A percentile compares a stretch with the other conserved stretches of the same genome.
Conservation (phyloP, 1,284 basidiomycete species). For the Leccinum solheimii region DNA sequence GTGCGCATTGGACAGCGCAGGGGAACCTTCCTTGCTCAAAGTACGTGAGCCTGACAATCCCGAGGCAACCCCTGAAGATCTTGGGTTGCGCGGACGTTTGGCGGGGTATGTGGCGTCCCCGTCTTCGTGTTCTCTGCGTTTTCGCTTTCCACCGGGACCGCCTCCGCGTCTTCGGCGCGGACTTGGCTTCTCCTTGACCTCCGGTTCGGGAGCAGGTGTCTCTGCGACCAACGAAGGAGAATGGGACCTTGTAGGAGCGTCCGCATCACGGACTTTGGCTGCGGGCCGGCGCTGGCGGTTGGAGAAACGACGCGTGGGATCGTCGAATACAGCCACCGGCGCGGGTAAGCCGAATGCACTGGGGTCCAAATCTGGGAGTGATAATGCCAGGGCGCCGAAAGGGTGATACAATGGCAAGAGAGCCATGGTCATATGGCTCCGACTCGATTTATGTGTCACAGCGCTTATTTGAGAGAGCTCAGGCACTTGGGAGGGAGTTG, state of each 20-base stretch:
- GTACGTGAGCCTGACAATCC: slow-evolving; percentile 16
- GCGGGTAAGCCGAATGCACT: slow-evolving; percentile 52
- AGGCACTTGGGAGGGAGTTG: slow-evolving; percentile 19
- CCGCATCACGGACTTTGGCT: slow-evolving; percentile 55
- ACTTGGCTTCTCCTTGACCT: slow-evolving; percentile 39
- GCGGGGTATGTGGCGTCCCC: slow-evolving; percentile 69
- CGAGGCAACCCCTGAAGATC: slow-evolving; percentile 35
- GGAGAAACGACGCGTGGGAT: slow-evolving; percentile 44
- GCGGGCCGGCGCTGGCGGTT: slow-evolving; percentile 52
- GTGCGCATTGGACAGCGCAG: slow-evolving; percentile 28
- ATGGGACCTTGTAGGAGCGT: slow-evolving; percentile 17
- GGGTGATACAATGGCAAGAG: slow-evolving; percentile 73
- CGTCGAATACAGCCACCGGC: slow-evolving; percentile 37
- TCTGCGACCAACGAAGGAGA: slow-evolving; percentile 23
- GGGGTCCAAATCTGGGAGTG: slow-evolving; percentile 65
- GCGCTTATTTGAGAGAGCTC: slow-evolving; percentile 18
- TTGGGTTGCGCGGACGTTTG: slow-evolving; percentile 58
- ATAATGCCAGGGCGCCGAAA: slow-evolving; percentile 60
- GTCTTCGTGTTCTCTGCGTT: slow-evolving; percentile 61
- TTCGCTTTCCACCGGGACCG: slow-evolving; percentile 51
- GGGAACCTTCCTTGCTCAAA: slow-evolving; percentile 31
- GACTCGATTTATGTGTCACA: slow-evolving; percentile 22
- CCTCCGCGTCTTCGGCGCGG: slow-evolving; percentile 43
- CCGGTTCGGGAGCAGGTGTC: slow-evolving; percentile 26
- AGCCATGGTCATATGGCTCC: slow-evolving; percentile 39